phyloP scores from a whole-genome alignment of 2,329 filamentous ascomycete species.

The Talaromyces piceae region DNA sequence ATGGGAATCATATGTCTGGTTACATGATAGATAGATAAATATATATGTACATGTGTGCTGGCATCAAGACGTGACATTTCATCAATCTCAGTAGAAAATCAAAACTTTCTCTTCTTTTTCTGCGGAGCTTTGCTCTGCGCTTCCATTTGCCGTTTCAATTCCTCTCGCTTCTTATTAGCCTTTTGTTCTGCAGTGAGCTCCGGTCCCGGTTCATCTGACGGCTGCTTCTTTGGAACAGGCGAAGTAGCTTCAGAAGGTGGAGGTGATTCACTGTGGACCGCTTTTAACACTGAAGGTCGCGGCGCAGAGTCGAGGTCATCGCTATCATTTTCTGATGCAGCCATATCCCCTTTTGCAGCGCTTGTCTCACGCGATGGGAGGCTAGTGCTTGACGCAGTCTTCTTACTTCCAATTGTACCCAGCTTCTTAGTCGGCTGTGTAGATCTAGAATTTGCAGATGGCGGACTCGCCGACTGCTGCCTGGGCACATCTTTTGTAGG shows the following conservation, averaged over 20 bases:
- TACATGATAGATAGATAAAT: no score
- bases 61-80: neutral
- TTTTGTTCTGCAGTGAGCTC: slow-evolving; percentile 44
- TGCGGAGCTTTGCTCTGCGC: slow-evolving; percentile 44
- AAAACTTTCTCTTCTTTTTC: slow-evolving; percentile 54
- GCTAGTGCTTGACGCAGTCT: slow-evolving; percentile 13
- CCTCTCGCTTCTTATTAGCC: slow-evolving; percentile 48
- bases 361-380: neutral
- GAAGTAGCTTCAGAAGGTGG: slow-evolving; percentile 13
- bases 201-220: slow-evolving; percentile 10
- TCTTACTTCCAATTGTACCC: slow-evolving; percentile 25
- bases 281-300: slow-evolving; percentile 11
- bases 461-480: neutral
- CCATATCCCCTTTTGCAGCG: neutral
- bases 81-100: slow-evolving; percentile 11
- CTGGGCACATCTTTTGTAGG: neutral
- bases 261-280: slow-evolving; percentile 12
- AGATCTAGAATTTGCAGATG: neutral
- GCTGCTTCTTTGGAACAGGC: slow-evolving; percentile 10
- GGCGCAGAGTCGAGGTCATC: slow-evolving; percentile 9
- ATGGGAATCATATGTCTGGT: neutral
- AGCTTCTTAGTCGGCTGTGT: slow-evolving; percentile 14
- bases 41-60: neutral
- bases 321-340: slow-evolving; percentile 8
- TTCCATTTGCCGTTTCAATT: slow-evolving; percentile 47